Conservation (phyloP, 1,139 yeast genomes). For the Pneumocystis carinii region DNA sequence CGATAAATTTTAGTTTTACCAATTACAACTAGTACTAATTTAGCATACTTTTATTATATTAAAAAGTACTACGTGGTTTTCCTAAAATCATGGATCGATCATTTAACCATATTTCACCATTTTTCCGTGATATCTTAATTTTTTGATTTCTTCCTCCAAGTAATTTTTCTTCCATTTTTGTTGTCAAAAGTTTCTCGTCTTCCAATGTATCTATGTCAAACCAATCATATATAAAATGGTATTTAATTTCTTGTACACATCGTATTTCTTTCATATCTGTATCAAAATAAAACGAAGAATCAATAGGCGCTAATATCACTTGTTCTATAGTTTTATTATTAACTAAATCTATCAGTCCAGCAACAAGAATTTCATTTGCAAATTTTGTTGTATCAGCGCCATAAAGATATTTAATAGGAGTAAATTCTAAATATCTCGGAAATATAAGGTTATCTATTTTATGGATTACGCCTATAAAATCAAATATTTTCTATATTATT, state of each 20-base stretch:
- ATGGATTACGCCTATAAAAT: neutral
- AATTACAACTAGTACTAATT: neutral
- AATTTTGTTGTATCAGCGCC: neutral
- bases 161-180: neutral
- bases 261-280: neutral
- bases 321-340: neutral
- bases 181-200: neutral
- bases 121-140: neutral
- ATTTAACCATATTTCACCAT: neutral
- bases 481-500: neutral
- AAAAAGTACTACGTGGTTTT: neutral
- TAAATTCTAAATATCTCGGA: neutral
- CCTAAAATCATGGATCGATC: neutral
- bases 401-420: constrained; percentile 1
- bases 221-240: neutral
- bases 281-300: neutral
- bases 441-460: neutral
- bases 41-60: neutral
- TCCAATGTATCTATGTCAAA: neutral
- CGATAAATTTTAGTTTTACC: neutral
- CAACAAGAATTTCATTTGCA: neutral
- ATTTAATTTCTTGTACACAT: neutral
- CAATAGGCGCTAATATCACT: neutral
- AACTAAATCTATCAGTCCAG: neutral
- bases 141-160: neutral